Evolutionary conservation across 2,329 filamentous ascomycete species (phyloP).

Genomic region (Talaromyces sp.): DNA sequence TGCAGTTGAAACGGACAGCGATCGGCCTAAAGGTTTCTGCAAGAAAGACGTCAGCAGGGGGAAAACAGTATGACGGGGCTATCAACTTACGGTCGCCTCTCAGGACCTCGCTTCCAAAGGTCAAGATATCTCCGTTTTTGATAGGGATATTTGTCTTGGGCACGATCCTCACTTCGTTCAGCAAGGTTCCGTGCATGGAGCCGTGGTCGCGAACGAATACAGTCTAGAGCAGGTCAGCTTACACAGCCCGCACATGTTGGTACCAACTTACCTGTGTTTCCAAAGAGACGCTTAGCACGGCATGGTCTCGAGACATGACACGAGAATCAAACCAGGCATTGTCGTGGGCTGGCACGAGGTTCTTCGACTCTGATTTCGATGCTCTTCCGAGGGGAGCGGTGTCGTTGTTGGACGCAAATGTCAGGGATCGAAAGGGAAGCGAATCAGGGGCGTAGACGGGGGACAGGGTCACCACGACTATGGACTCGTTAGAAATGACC

Average conservation of each 20-base stretch:
- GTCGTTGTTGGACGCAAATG: conserved; percentile 24
- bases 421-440: conserved; percentile 28
- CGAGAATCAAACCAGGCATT: conserved; percentile 45
- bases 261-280: conserved; percentile 23
- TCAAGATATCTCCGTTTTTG: conserved; percentile 30
- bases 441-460: conserved; percentile 22
- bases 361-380: conserved; percentile 35
- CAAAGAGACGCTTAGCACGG: conserved; percentile 26
- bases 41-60: conserved; percentile 11
- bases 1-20: conserved; percentile 11
- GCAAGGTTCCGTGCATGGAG: conserved; percentile 60
- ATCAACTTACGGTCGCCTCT: conserved; percentile 39
- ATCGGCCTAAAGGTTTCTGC: conserved; percentile 10
- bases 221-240: conserved; percentile 20
- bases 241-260: not conserved
- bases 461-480: conserved; percentile 31
- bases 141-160: conserved; percentile 36
- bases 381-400: conserved; percentile 36
- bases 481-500: not conserved
- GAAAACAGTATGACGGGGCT: not conserved
- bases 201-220: conserved; percentile 51
- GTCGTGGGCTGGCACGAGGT: conserved; percentile 28
- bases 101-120: conserved; percentile 48
- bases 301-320: conserved; percentile 46
- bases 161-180: conserved; percentile 46